These are phyloP conservation scores for Grosmannia huntii DNA, from an alignment of 2,329 filamentous ascomycete species.

Conservation along the genomic window DNA sequence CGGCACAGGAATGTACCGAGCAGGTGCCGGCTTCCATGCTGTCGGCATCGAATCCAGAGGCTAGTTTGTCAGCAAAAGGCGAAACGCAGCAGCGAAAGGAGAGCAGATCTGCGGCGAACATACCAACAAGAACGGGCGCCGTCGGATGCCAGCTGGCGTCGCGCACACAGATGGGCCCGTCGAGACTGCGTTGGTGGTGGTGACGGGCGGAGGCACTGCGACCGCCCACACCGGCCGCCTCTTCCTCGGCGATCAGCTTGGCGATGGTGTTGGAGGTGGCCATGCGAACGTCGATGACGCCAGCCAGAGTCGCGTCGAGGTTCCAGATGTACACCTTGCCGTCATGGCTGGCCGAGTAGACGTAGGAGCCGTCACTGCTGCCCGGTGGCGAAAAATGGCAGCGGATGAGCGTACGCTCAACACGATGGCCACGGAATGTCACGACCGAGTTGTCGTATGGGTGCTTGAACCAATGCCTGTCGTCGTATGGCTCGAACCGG, in stretches of 20 bases:
- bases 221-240: background rate
- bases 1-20: conserved; percentile 67
- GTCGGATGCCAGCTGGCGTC: conserved; percentile 88
- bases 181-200: background rate
- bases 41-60: conserved; percentile 73
- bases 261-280: conserved; percentile 35
- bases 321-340: conserved; percentile 90
- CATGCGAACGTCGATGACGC: conserved; percentile 61
- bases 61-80: conserved; percentile 26
- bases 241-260: background rate
- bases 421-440: conserved; percentile 81
- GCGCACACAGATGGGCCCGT: conserved; percentile 54
- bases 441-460: conserved; percentile 83
- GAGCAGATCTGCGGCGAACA: conserved; percentile 16
- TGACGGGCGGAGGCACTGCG: background rate
- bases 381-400: conserved; percentile 88
- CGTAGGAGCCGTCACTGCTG: conserved; percentile 80
- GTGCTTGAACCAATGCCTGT: conserved; percentile 56
- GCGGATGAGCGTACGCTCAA: conserved; percentile 80
- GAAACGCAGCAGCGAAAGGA: background rate
- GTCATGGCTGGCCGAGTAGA: conserved; percentile 84
- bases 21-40: conserved; percentile 56
- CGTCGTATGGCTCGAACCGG: conserved; percentile 53
- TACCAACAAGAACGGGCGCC: conserved; percentile 62
- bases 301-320: conserved; percentile 68